Conservation (phyloP, 176 grass and related monocot species). For the Alloteropsis semialata region DNA sequence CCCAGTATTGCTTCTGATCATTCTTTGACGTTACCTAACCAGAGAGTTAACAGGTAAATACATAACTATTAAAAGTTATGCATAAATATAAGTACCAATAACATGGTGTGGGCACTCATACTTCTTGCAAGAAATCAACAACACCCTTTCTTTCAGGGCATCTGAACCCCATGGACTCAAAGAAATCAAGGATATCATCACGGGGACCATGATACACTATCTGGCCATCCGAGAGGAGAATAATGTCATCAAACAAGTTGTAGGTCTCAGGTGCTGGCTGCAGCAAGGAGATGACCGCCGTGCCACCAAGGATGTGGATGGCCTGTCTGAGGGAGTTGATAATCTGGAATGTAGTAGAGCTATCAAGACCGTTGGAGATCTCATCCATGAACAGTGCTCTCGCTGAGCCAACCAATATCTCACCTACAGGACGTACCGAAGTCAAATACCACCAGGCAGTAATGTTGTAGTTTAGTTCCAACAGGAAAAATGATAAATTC, state of each 20-base stretch:
- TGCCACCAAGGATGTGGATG: neutral
- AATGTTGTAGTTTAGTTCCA: neutral
- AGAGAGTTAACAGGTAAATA: neutral
- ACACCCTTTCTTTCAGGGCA: slow-evolving; percentile 11
- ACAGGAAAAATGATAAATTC: neutral
- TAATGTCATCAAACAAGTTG: slow-evolving; percentile 7
- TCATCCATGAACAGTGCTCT: slow-evolving; percentile 15
- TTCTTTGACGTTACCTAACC: slow-evolving; percentile 3
- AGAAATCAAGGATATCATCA: slow-evolving; percentile 5
- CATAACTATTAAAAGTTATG: neutral
- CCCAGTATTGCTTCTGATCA: slow-evolving; percentile 20
- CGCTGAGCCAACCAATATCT: slow-evolving; percentile 3
- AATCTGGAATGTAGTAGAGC: slow-evolving; percentile 21
- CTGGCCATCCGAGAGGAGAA: neutral
- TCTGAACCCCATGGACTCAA: neutral
- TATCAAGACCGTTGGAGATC: slow-evolving; percentile 4
- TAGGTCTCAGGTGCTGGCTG: slow-evolving; percentile 9
- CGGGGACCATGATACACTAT: slow-evolving; percentile 6
- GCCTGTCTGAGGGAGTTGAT: neutral
- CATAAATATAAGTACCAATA: neutral
- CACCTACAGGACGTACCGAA: neutral
- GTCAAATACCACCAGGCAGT: neutral
- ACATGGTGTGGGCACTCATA: neutral
- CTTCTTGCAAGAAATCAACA: slow-evolving; percentile 18
- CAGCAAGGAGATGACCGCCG: neutral